Base-by-base conservation (phyloP, 805 yeast species). In the Candida insectorum region DNA sequence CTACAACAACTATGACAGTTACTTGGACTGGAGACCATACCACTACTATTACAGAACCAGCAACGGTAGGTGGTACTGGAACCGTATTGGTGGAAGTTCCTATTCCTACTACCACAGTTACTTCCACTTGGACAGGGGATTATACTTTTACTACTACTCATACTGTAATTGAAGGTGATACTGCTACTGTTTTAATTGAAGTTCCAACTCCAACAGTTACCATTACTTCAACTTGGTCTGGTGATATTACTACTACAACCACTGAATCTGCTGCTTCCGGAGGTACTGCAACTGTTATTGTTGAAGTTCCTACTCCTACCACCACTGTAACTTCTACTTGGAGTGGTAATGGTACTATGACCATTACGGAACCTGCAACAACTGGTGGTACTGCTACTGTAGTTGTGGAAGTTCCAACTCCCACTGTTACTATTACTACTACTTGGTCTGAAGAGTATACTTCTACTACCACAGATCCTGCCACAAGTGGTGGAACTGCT, bases 161-260 rank as follows among this genome's bases (percentile, higher is more conserved):
- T 25, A 32, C 21, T 24, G 21, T 26, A 15, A 36, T 51, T 5
- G 42, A 36, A 8, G 45, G 37, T 9, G 26, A 37, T n/a, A 54
- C 58, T 5, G 46, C 30, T 30, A 52, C 56, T 3, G 51, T 50
- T 17, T 46, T 40, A 16, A 52, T 49, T 12, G 40, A 39, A 13
- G 49, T 44, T 10, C 58, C 57, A 25, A 36, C 30, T 33, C 52
- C 49, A 20, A 40, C 45, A n/a, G 44, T 24, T 9, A 34, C 43
- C 7, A 37, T 33, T 24, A 42, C 49, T 6, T 3, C 2, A 15
- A 23, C 26, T 10, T 39, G 42, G 42, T 40, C 50, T 4, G 47
- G 50, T 9, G 7, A 33, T n/a, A 36, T 28, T 8, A 30, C 39
- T n/a, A 18, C 33, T 5, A 34, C 44, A 16, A 38, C 40, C 8